phyloP scores from a whole-genome alignment of 2,329 filamentous ascomycete species.

The Dactylellina haptotyla region DNA sequence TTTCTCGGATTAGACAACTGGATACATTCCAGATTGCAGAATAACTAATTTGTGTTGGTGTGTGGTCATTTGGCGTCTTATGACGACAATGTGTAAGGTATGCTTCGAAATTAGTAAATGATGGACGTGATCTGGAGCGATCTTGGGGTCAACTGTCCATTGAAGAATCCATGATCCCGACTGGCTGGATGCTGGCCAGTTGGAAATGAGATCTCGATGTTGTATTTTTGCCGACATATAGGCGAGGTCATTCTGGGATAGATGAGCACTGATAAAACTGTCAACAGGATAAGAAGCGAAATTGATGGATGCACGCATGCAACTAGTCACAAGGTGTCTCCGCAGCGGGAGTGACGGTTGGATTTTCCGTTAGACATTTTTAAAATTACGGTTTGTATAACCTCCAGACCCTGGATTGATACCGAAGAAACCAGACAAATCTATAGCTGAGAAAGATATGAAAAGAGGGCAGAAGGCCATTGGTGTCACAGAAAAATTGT shows the following conservation, averaged over 20 bases:
- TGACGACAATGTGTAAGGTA: constrained; percentile 9
- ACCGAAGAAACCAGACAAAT: no score
- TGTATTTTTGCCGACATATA: no score
- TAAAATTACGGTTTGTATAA: constrained; percentile 32
- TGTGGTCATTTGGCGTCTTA: constrained; percentile 26
- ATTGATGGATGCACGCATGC: no score
- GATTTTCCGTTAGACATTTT: constrained; percentile 14
- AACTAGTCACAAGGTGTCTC: neutral
- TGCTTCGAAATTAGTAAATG: neutral
- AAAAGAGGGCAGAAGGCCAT: no score
- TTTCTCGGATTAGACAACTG: no score
- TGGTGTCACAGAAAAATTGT: neutral
- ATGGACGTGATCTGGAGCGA: constrained; percentile 22
- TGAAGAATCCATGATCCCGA: neutral
- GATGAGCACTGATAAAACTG: no score
- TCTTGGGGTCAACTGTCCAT: neutral
- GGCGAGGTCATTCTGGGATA: no score
- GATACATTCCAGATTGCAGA: no score
- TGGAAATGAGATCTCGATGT: neutral
- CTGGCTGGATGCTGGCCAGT: neutral
- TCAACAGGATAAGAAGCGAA: no score
- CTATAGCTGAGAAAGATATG: no score
- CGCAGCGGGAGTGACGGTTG: neutral
- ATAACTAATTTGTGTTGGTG: constrained; percentile 31
- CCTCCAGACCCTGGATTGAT: no score